Conservation (phyloP, 192 early-diverging fungal genomes). For the Entophlyctis luteolus region DNA sequence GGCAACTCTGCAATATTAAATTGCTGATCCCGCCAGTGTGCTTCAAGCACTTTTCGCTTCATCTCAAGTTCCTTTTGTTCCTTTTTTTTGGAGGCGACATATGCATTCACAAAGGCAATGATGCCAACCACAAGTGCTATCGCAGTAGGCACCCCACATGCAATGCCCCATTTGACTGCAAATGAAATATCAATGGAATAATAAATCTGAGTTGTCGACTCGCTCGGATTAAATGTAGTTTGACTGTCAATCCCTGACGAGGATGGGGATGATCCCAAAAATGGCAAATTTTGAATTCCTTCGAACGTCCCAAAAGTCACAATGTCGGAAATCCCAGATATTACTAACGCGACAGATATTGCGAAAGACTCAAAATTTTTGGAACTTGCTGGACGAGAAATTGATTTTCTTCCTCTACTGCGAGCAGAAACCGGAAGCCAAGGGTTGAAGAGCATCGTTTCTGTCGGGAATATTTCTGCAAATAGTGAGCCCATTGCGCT, state of each 20-base stretch:
- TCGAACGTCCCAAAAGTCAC: not conserved
- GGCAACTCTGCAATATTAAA: not conserved
- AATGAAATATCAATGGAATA: constrained; percentile 1
- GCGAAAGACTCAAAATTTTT: not conserved
- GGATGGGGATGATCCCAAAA: not conserved
- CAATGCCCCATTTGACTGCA: constrained; percentile 4
- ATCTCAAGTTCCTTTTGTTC: not conserved
- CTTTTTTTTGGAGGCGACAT: not conserved
- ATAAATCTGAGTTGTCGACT: not conserved
- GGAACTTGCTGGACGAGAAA: not conserved
- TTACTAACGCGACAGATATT: not conserved
- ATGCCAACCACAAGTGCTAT: constrained; percentile 3
- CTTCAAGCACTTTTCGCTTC: not conserved
- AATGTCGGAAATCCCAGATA: constrained; percentile 1
- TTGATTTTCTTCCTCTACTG: not conserved
- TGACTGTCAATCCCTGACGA: not conserved
- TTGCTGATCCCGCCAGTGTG: not conserved
- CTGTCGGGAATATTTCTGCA: not conserved
- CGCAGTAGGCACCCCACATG: constrained; percentile 9
- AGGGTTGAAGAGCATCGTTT: constrained; percentile 7
- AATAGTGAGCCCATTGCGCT: not conserved
- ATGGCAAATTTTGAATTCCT: constrained; percentile 2
- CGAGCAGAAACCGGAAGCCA: constrained; percentile 5
- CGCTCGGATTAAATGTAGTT: not conserved
- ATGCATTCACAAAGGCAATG: not conserved